Evolutionary conservation across 176 grass and related monocot genomes (phyloP), one percentile per base, ranked within the genome.

Genomic region (Eragrostis curvula): DNA sequence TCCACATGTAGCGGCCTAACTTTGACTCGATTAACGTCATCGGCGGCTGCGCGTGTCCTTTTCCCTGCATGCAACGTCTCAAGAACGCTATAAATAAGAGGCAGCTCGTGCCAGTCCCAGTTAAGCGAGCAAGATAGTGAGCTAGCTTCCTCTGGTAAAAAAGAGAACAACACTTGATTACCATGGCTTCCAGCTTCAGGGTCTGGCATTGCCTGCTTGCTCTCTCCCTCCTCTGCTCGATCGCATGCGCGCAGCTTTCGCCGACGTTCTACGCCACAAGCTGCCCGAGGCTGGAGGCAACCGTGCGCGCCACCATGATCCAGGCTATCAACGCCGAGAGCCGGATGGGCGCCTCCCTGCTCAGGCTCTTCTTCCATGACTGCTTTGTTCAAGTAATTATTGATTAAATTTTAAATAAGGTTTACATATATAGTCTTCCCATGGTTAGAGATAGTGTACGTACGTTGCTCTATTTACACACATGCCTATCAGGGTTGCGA

Each of bases 351-450:
- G 90, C 93, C 3, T 92, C 93, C 65, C 89, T 96, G 49, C 24
- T 96, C 43, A 65, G 90, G 40, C 89, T 94, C 84, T 84, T 87
- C 84, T 94, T 94, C 80, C 92, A 94, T 25, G 89, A 94, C 74
- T 94, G 90, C 82, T 95, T 95, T 49, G 93, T 95, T 51, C 88
- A 85, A 30, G 92, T 94, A 45, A 45, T 45, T 45, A 8, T 23
- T 27, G 81, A 29, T 88, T 94, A 36, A 36, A 2, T 36, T 36
- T 36, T 36, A 36, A 36, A 36, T 36, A 36, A 36, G 32, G 32
- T 36, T 36, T 36, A 36, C 32, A 36, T 36, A 36, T 36, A 36
- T 36, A 36, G 32, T 2, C 32, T 36, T 36, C 32, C 3, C 32
- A 36, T 36, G 2, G 3, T 36, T 36, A 36, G 2, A 36, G 4